Percentiles rank a stretch among this genome's conserved stretches.
phyloP scores from a whole-genome alignment of 257 asterid genomes.

The Gynochthodes officinalis region DNA sequence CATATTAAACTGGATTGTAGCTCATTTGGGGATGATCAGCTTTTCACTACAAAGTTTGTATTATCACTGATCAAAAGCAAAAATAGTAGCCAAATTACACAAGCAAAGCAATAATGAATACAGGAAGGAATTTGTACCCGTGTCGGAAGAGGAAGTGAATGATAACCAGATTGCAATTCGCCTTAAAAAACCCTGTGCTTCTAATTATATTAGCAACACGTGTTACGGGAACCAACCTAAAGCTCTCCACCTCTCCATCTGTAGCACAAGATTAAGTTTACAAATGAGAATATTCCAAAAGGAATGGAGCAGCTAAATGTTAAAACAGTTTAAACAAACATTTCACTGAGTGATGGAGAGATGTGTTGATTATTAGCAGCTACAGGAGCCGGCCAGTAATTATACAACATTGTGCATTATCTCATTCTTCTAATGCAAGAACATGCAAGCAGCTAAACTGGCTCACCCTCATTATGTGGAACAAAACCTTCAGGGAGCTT shows the following conservation, averaged over 20 bases:
- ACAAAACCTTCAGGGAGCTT: conserved; percentile 72
- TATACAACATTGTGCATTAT: background rate
- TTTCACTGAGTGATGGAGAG: background rate
- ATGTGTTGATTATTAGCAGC: background rate
- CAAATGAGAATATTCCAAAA: background rate
- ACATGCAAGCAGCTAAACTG: background rate
- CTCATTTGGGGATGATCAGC: too few species aligned
- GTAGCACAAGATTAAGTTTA: conserved; percentile 18
- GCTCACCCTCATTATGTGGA: conserved; percentile 73
- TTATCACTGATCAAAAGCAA: too few species aligned
- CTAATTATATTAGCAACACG: conserved; percentile 65
- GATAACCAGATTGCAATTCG: conserved; percentile 80
- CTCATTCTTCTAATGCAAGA: background rate
- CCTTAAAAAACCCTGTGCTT: conserved; percentile 53
- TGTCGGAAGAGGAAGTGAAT: conserved; percentile 90
- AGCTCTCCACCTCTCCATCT: conserved; percentile 99
- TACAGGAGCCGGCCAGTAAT: background rate
- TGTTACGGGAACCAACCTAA: conserved; percentile 52
- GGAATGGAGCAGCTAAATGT: background rate
- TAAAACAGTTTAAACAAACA: background rate
- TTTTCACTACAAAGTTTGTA: too few species aligned
- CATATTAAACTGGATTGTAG: background rate
- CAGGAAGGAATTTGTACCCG: conserved; percentile 50
- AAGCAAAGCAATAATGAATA: background rate
- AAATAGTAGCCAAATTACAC: too few species aligned